Evolutionary conservation across 2,329 filamentous ascomycete genomes (phyloP).

Genomic region (Exophiala sideris): DNA sequence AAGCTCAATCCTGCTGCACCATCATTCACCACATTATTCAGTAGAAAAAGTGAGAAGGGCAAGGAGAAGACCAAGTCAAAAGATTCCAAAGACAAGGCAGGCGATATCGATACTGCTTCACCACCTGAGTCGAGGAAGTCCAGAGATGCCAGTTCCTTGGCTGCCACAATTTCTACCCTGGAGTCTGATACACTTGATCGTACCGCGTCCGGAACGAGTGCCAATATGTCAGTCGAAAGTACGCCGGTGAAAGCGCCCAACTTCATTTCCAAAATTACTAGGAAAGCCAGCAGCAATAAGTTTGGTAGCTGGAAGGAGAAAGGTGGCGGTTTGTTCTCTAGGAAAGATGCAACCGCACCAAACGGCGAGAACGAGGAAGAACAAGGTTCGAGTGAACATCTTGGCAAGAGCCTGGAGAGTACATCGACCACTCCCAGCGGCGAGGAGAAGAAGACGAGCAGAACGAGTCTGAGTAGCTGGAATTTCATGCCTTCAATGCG

Average conservation of each 20-base stretch:
- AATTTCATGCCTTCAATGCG: conserved; percentile 38
- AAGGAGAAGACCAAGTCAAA: conserved; percentile 36
- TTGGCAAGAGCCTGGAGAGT: conserved; percentile 29
- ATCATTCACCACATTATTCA: conserved; percentile 74
- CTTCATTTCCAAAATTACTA: conserved; percentile 51
- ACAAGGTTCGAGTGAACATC: conserved; percentile 32
- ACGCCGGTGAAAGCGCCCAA: conserved; percentile 40
- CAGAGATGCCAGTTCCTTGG: conserved; percentile 43
- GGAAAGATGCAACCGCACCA: conserved; percentile 41
- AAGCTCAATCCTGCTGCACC: conserved; percentile 84
- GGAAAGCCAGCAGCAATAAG: conserved; percentile 51
- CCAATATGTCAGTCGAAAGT: conserved; percentile 24
- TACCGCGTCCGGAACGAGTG: conserved; percentile 39
- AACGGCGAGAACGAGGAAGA: conserved; percentile 46
- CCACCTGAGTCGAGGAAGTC: conserved; percentile 45
- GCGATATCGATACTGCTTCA: conserved; percentile 38
- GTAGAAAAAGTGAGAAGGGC: conserved; percentile 48
- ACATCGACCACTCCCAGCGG: conserved; percentile 27
- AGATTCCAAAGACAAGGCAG: conserved; percentile 30
- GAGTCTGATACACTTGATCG: conserved; percentile 50
- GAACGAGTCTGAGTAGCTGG: conserved; percentile 43
- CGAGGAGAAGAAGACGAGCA: conserved; percentile 42
- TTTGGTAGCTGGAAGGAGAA: conserved; percentile 52
- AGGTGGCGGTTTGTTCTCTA: conserved; percentile 42
- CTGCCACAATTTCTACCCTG: conserved; percentile 37